These are phyloP conservation scores for Pythium periplocum DNA, from an alignment of 352 stramenopile species.

Conservation along the genomic window DNA sequence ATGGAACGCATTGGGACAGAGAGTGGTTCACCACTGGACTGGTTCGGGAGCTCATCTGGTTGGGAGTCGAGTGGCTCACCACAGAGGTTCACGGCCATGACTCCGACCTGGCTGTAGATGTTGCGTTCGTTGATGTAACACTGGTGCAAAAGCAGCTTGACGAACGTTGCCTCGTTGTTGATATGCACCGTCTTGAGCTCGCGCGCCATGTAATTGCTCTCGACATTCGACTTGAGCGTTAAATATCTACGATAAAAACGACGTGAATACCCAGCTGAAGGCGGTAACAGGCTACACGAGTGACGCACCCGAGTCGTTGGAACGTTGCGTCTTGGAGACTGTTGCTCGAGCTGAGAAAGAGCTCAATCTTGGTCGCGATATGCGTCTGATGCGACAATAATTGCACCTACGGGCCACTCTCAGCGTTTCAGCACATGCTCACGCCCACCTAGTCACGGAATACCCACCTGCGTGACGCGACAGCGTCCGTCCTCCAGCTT, in stretches of 20 bases:
- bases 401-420: conserved; percentile 39
- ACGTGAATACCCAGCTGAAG: conserved; percentile 10
- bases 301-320: conserved; percentile 59
- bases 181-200: conserved; percentile 93
- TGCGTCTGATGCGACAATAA: conserved; percentile 90
- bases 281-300: neutral
- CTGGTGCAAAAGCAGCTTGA: conserved; percentile 88
- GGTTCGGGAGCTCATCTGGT: conserved; percentile 37
- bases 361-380: conserved; percentile 90
- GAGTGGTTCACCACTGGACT: conserved; percentile 38
- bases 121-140: conserved; percentile 90
- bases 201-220: conserved; percentile 81
- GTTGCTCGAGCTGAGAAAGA: conserved; percentile 72
- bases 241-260: conserved; percentile 32
- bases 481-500: conserved; percentile 62
- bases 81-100: conserved; percentile 88
- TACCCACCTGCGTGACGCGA: conserved; percentile 47
- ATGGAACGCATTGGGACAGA: conserved; percentile 19
- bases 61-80: conserved; percentile 40
- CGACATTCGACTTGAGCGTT: conserved; percentile 76
- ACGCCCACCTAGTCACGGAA: conserved; percentile 9
- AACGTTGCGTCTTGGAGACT: conserved; percentile 54
- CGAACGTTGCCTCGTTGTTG: conserved; percentile 68
- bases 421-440: neutral
- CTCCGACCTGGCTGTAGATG: conserved; percentile 87